Evolutionary conservation across 108 stramenopile genomes (phyloP), one percentile per base, ranked within the genome.

Genomic region (Stephanodiscus minutulus): DNA sequence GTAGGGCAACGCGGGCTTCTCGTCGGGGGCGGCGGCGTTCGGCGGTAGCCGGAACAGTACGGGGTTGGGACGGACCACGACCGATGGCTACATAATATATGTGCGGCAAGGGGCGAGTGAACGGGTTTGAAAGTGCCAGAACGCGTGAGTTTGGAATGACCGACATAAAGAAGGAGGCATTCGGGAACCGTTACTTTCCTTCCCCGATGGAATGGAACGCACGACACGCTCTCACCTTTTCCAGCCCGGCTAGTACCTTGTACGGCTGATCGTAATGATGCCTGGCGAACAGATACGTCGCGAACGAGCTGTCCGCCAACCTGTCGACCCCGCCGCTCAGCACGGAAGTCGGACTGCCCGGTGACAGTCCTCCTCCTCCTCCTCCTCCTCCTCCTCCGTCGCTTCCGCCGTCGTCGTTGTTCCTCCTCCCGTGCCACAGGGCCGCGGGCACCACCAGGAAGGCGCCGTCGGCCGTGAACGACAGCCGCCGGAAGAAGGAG

Each of bases 401-500:
- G 3, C 21, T 41, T 0, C 39, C 24, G 53, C 21, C 36, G 60
- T 56, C 47, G 53, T 62, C 33, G 57, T 46, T 9, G 24, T 61
- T 49, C 29, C 66, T 64, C 20, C 17, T 54, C 9, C 70, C 73
- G 58, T 91, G 89, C 86, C 88, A 91, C 41, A 95, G 76, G n/a
- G 88, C 96, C 15, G 96, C 88, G 24, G 98, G 96, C 21, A 92
- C 86, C 53, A 97, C 70, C 50, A 98, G 79, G 63, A 88, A 95
- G 2, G 90, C 85, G 1, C 98, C 98, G 70, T 98, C 98, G 2
- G 92, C 73, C 24, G 97, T 92, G 83, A 92, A 97, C 22, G 79
- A 57, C 53, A 97, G 83, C 36, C 98, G 82, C 47, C 98, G 86
- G 73, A 98, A 97, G 73, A 97, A 98, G 37, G 89, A 91, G 61